These are phyloP conservation scores for Aegilops bicornis DNA, from an alignment of 176 grass and related monocot species.

Conservation along the genomic window DNA sequence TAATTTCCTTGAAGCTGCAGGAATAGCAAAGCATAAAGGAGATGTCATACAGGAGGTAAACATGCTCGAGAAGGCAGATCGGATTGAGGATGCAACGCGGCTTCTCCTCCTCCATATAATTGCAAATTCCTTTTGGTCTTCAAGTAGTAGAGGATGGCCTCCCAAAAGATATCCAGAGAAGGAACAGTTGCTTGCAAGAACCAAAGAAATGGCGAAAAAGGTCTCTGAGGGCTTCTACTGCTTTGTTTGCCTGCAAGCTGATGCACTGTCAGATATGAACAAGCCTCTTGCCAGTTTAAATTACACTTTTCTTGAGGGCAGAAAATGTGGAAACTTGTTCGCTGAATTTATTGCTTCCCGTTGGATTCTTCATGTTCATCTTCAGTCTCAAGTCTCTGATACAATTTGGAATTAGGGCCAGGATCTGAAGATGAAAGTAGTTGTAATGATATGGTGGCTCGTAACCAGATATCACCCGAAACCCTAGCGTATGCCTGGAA, in stretches of 20 bases:
- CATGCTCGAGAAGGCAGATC: constrained; percentile 59
- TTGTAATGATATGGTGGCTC: constrained; percentile 31
- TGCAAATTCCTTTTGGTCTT: constrained; percentile 51
- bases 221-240: constrained; percentile 42
- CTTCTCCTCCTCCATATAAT: constrained; percentile 55
- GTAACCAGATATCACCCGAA: constrained; percentile 35
- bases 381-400: constrained; percentile 29
- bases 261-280: constrained; percentile 39
- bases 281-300: constrained; percentile 39
- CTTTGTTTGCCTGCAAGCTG: constrained; percentile 47
- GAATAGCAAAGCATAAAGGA: constrained; percentile 51
- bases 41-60: constrained; percentile 51
- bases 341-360: constrained; percentile 46
- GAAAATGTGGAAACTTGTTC: constrained; percentile 35
- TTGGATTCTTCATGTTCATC: constrained; percentile 60
- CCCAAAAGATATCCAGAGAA: constrained; percentile 49
- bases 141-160: constrained; percentile 63
- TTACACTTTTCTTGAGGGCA: constrained; percentile 38
- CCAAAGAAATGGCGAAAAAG: constrained; percentile 44
- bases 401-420: constrained; percentile 33
- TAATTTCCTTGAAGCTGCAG: constrained; percentile 64
- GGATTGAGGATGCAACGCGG: constrained; percentile 44
- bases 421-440: constrained; percentile 4
- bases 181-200: constrained; percentile 46
- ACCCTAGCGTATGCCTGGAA: constrained; percentile 55